These are phyloP conservation scores for Auricularia heimuer DNA, from an alignment of 768 basidiomycete genomes.

Conservation along the genomic window DNA sequence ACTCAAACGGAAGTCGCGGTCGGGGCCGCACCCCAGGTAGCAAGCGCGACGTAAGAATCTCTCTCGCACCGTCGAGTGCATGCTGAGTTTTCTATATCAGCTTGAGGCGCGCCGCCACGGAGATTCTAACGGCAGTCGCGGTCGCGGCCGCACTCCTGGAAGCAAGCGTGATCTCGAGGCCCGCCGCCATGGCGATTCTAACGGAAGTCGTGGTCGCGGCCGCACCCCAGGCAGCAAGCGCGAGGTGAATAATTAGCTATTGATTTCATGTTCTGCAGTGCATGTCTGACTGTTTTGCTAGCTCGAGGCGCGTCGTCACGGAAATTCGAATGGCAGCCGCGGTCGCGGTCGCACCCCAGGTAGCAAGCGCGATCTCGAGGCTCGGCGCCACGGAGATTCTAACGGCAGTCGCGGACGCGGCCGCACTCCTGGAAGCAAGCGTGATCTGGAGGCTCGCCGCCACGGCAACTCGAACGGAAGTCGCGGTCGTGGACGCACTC, in stretches of 20 bases:
- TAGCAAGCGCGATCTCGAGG: neutral
- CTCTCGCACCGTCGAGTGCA: neutral
- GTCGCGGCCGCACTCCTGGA: neutral
- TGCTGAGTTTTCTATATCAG: too few species aligned
- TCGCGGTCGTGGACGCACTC: neutral
- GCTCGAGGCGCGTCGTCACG: neutral
- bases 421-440: neutral
- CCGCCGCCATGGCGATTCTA: neutral
- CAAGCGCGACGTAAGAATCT: neutral
- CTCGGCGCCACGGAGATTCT: neutral
- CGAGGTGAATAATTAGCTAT: too few species aligned
- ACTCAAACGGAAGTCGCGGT: neutral
- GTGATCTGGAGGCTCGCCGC: neutral
- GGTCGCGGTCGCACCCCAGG: neutral
- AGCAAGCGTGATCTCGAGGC: neutral
- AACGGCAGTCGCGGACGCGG: neutral
- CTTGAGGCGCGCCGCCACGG: too few species aligned
- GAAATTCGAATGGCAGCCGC: neutral
- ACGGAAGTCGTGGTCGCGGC: neutral
- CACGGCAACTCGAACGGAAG: neutral
- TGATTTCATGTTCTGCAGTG: too few species aligned
- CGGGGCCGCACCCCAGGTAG: neutral
- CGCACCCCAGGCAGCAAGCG: neutral
- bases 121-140: neutral
- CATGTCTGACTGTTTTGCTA: neutral